A percentile compares a stretch with the other conserved stretches of the same genome.
phyloP scores from a whole-genome alignment of 352 stramenopile genomes.

The Phytophthora boehmeriae region DNA sequence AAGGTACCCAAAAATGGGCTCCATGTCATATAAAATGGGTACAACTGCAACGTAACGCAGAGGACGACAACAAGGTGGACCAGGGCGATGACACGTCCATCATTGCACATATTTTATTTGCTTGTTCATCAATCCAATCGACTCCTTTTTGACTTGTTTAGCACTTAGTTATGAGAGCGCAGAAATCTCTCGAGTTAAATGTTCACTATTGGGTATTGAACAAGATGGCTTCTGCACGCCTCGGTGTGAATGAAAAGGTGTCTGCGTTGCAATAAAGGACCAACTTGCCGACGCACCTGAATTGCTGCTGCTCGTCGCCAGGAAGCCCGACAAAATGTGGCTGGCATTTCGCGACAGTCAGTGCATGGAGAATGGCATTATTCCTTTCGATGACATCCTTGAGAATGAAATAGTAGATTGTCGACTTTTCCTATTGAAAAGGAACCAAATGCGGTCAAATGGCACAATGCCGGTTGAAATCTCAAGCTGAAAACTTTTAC shows the following conservation, averaged over 20 bases:
- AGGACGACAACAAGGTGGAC: constrained; percentile 83
- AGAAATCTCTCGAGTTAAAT: too few relatives aligned
- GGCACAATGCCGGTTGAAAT: neutral
- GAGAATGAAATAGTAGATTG: too few relatives aligned
- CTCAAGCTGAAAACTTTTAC: neutral
- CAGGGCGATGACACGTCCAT: constrained; percentile 52
- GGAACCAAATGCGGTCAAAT: neutral
- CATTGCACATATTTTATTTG: too few relatives aligned
- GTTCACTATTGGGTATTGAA: neutral
- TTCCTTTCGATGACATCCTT: neutral
- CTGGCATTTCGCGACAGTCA: neutral
- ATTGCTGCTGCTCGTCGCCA: neutral
- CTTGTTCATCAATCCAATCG: too few relatives aligned
- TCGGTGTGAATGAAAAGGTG: neutral
- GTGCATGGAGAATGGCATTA: neutral
- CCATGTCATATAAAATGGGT: too few relatives aligned
- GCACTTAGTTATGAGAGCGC: too few relatives aligned
- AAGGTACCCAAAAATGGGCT: too few relatives aligned
- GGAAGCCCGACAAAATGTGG: neutral
- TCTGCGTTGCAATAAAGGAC: neutral
- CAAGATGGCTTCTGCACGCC: neutral
- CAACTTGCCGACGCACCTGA: neutral
- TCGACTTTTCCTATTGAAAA: too few relatives aligned
- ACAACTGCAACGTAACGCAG: too few relatives aligned
- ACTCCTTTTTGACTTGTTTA: too few relatives aligned